Evolutionary conservation across 495 filamentous ascomycete genomes (phyloP), one percentile per base, ranked within the genome.

Genomic region (Darksidea phi): DNA sequence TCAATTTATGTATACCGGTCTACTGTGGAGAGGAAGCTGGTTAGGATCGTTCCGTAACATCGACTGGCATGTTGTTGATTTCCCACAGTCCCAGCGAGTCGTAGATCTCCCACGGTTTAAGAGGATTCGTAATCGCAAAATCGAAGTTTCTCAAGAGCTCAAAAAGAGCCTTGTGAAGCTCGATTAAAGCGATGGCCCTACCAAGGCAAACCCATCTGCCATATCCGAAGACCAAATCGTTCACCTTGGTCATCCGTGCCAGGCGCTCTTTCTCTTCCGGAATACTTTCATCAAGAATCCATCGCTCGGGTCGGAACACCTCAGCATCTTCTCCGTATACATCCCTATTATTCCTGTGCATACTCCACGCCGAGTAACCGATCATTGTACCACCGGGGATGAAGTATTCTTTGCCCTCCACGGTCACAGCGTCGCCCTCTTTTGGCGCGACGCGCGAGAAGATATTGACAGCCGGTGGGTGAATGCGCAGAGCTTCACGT

Each of bases 101-200:
- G 25, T 43, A 61, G 6, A 67, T 58, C 1, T 21, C 51, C 76
- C 74, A 81, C 17, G 82, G 80, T 34, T 62, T 68, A 43, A 67
- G 71, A 6, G 80, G 80, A 66, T 80, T 78, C 37, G 75, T 71
- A 6, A 84, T 60, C 10, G 77, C 73, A 43, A 82, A 75, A 51
- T 86, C 81, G 49, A 82, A 84, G 26, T 73, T 72, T n/a, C 80
- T 75, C 24, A 85, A 59, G 11, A 84, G 71, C 52, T 68, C 66
- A 25, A 68, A 60, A 26, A 68, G 42, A 7, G 37, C 41, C 45
- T 68, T 68, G 48, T 68, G 60, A 8, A 68, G 36, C 48, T 68
- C 66, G 28, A 68, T 61, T 46, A 57, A 10, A 2, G 66, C 66
- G 1, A 68, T 61, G 6, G 50, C 53, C 47, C 42, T 64, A 5